These are phyloP conservation scores for Picochlorum sp. DNA, from an alignment of 139 green algal genomes.

Conservation along the genomic window DNA sequence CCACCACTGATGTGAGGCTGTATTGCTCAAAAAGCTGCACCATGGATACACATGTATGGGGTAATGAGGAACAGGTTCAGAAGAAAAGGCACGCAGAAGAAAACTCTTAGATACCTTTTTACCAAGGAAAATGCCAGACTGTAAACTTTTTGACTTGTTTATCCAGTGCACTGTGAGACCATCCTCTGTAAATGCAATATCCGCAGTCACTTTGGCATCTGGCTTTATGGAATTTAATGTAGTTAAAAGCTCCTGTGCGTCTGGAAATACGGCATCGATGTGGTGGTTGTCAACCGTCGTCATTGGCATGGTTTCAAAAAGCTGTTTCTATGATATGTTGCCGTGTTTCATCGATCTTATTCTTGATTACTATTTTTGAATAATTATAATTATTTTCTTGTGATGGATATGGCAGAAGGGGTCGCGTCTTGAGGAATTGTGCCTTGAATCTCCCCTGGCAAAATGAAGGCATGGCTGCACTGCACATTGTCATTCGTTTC, in stretches of 20 bases:
- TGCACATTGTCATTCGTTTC: too few relatives aligned
- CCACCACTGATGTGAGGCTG: neutral
- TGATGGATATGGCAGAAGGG: too few relatives aligned
- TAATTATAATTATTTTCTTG: too few relatives aligned
- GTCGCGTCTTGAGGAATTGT: too few relatives aligned
- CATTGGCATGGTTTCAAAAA: neutral
- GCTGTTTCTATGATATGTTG: too few relatives aligned
- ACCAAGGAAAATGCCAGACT: constrained; percentile 24
- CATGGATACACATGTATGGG: neutral
- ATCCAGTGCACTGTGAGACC: constrained; percentile 9
- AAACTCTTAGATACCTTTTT: neutral
- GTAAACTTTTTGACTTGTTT: constrained; percentile 14
- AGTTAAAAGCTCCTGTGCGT: neutral
- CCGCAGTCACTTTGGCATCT: neutral
- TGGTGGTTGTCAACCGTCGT: neutral
- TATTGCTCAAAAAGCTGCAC: constrained; percentile 16
- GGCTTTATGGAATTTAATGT: neutral
- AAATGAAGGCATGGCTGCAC: too few relatives aligned
- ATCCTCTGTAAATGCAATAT: neutral
- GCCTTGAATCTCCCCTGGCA: too few relatives aligned
- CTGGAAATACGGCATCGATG: too few relatives aligned
- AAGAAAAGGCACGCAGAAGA: neutral
- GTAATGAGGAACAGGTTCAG: too few relatives aligned
- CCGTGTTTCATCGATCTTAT: too few relatives aligned
- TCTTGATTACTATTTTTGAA: too few relatives aligned